Evolutionary conservation across 345 rosid genomes (phyloP), one percentile per base, ranked within the genome.

Genomic region (Barbarea vulgaris): DNA sequence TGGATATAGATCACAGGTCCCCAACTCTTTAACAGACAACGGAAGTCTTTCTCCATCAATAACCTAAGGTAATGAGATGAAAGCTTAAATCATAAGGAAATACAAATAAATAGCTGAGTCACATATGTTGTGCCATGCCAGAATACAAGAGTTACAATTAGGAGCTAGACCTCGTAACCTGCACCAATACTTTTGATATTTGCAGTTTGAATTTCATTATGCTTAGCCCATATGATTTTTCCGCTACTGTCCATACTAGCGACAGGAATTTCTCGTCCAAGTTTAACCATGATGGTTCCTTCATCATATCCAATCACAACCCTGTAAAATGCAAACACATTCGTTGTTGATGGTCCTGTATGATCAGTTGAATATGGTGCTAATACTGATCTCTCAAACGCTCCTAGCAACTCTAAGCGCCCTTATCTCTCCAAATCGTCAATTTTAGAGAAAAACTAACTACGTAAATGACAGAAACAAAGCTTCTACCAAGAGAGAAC

Each of bases 231-330:
- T 78, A 93, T 92, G 82, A 95, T 93, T 83, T 95, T 95, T 70
- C 99, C 99, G 61, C 91, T 88, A 75, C 85, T 95, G 79, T 95
- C 99, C 99, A 95, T 95, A 80, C 99, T 95, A 57, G 99, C 97
- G n/a, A 95, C 97, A 77, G 99, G 99, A 60, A 85, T 89, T 82
- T 95, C 99, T 51, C 96, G 90, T 61, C 99, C 99, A 48, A 95
- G 87, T 88, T 95, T 95, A 69, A 95, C 96, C 99, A 95, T 95
- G 64, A 95, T 92, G 79, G 93, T 92, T 85, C 99, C 99, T 83
- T 95, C 99, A 81, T 95, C 99, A 82, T 92, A 95, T 62, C 99
- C 99, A 66, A 95, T 90, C 77, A 90, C 98, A 78, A 95, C 82
- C 77, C 99, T 95, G 86, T 79, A 33, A 55, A 55, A 52, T 73